Base-by-base conservation (phyloP, 305 asterid genomes). In the Fraxinus floribunda region DNA sequence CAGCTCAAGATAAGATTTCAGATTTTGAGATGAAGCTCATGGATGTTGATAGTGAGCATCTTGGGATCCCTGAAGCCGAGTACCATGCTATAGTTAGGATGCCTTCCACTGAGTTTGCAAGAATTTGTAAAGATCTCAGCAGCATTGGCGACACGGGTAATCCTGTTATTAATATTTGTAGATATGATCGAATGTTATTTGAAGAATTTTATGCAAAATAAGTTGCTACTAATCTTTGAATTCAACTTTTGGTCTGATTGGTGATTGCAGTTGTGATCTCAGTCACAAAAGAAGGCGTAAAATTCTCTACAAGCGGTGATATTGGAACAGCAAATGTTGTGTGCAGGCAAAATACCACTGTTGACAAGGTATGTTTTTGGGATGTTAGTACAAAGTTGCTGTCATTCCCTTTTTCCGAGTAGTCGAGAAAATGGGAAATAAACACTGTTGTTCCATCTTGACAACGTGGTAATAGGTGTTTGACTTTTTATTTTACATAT, bases 251-350 rank as follows among this genome's bases (percentile, higher is more conserved):
- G 0, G 2, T 22, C 26, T 68, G 13, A 74, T 75, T 55, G 77
- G 77, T 70, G 38, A 18, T 38, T 91, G 88, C 86, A 94, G 99
- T 94, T 88, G 97, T 94, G 76, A 96, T 96, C 78, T 94, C 98
- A 68, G 99, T 94, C 38, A 96, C 98, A 1, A 94, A 96, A 89
- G 99, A 96, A 89, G 99, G 99, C 3, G 98, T 96, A 3, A 96
- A 93, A 82, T 96, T 96, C 90, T 96, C 98, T 7, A 94, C 98
- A 11, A 92, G 98, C 72, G 98, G 98, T 68, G 99, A 94, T 83
- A 94, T 94, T 11, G 98, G 99, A 36, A 88, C 97, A 78, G 97
- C 98, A 34, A 93, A 94, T 82, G 66, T 94, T 8, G 98, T 96
- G 8, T 92, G 97, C 90, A 85, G 98, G 81, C 99, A 94, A 74